These are phyloP conservation scores for Colletotrichum orbiculare DNA, from an alignment of 2,329 filamentous ascomycete species.

Conservation along the genomic window DNA sequence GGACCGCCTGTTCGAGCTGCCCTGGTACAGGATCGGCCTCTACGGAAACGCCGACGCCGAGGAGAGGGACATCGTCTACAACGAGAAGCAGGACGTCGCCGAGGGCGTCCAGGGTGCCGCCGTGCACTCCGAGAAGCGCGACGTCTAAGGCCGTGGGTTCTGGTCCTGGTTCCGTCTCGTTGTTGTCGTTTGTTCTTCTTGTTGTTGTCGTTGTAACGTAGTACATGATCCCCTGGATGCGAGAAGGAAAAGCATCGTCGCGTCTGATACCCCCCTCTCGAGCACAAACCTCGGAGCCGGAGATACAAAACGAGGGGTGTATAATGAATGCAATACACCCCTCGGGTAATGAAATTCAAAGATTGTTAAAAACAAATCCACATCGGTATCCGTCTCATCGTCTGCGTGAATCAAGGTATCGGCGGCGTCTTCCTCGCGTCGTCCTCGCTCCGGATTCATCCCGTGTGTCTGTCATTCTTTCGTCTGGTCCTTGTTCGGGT, in stretches of 20 bases:
- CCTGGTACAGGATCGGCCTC: slow-evolving; percentile 79
- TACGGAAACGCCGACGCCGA: slow-evolving; percentile 65
- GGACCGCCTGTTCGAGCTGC: slow-evolving; percentile 77
- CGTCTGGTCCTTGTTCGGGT: too few relatives aligned
- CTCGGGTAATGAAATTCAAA: slow-evolving; percentile 27
- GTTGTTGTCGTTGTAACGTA: neutral
- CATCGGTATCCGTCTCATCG: too few relatives aligned
- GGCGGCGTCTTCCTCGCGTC: too few relatives aligned
- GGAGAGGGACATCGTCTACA: slow-evolving; percentile 52
- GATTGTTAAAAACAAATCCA: neutral
- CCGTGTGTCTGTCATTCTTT: too few relatives aligned
- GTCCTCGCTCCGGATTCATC: too few relatives aligned
- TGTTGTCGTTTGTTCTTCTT: too few relatives aligned
- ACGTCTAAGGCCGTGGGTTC: neutral
- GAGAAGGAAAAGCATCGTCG: neutral
- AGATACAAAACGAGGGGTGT: slow-evolving; percentile 18
- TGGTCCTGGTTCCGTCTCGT: too few relatives aligned
- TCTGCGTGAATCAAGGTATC: too few relatives aligned
- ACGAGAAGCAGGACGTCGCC: slow-evolving; percentile 56
- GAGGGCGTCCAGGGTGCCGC: slow-evolving; percentile 45
- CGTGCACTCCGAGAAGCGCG: slow-evolving; percentile 49
- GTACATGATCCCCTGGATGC: neutral
- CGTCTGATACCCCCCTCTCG: neutral
- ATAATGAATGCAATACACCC: slow-evolving; percentile 35
- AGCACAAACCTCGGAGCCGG: too few relatives aligned